Base-by-base conservation (phyloP, 805 yeast species). In the Nakazawaea pomicola region DNA sequence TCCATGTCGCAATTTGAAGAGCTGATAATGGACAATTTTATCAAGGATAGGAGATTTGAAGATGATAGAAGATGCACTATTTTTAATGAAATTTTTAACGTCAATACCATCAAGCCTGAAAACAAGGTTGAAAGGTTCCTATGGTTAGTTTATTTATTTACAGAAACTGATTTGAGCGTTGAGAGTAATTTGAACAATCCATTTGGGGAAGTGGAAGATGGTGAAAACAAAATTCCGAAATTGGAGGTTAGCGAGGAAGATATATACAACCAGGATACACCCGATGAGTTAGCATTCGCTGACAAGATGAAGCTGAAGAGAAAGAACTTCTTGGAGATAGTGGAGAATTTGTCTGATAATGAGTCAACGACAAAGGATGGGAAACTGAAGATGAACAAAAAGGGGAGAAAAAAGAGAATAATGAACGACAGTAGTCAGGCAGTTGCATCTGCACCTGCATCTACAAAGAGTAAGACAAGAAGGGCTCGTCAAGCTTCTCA, bases 81-180 rank as follows among this genome's bases (percentile, higher is more conserved):
- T 33, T 78, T 88, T 50, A 80, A 80, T 65, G 93, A 85, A 52
- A 72, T 90, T 30, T 80, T 91, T 58, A 71, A 86, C 58, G 74
- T 78, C 48, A 61, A 78, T 1, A 63, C 67, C 3, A 71, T 78
- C 30, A 73, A 79, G 41, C 85, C 95, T 3, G 57, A 56, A 19
- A 78, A 78, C 43, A 72, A 96, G 46, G 87, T 87, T 2, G 63
- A 71, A 40, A 69, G 93, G 29, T 80, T 91, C 48, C 59, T 91
- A 45, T 91, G 97, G 97, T 62, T 91, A 28, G 53, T 87, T 32
- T 90, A 87, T 50, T 74, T 86, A 2, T 86, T 83, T 53, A 64
- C 84, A 48, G 96, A 91, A 55, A 84, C 96, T 0, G 71, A 74
- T 44, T 67, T 85, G 47, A 57, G 71, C 1, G 64, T 68, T 1